Evolutionary conservation across 257 asterid genomes (phyloP), one percentile per base, ranked within the genome.

Genomic region (Fraxinus pennsylvanica): DNA sequence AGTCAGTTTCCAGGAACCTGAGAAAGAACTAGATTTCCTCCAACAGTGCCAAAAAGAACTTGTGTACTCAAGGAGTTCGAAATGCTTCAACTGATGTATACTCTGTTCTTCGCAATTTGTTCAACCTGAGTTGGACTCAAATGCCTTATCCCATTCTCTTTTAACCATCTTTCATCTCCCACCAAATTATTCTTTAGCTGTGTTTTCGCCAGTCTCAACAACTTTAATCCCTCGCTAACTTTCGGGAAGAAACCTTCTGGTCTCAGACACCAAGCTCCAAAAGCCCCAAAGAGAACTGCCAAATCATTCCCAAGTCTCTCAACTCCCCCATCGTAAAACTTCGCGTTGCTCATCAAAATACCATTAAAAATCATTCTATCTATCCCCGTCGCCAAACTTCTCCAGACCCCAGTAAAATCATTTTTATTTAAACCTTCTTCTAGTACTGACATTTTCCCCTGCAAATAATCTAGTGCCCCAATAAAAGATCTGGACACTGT

Each of bases 201-300:
- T 59, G 83, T 85, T 61, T 85, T 90, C 9, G 84, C 92, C 80
- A 88, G 79, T 81, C 74, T 86, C 85, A 96, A 78, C 86, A 96
- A 73, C 91, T 93, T 92, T 88, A 96, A 67, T 74, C 97, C 91
- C 70, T 91, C 97, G 17, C 82, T 85, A 54, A 86, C 75, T 78
- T 88, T 92, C 39, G 98, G 98, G 75, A 96, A 96, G 88, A 93
- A 96, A 73, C 98, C 99, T 86, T 96, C 95, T 27, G 99, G 97
- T 81, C 97, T 89, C 89, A 92, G 79, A 81, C 98, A 92, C 96
- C 97, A 91, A 30, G 82, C 82, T 33, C 89, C 84, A 73, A 96
- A 93, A 59, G 89, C 88, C 63, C 94, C 94, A 73, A 90, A 91
- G 59, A 93, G 69, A 81, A 89, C 86, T 5, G 83, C 76, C 81